These are phyloP conservation scores for Cruciata laevipes DNA, from an alignment of 257 asterid species.

Conservation along the genomic window DNA sequence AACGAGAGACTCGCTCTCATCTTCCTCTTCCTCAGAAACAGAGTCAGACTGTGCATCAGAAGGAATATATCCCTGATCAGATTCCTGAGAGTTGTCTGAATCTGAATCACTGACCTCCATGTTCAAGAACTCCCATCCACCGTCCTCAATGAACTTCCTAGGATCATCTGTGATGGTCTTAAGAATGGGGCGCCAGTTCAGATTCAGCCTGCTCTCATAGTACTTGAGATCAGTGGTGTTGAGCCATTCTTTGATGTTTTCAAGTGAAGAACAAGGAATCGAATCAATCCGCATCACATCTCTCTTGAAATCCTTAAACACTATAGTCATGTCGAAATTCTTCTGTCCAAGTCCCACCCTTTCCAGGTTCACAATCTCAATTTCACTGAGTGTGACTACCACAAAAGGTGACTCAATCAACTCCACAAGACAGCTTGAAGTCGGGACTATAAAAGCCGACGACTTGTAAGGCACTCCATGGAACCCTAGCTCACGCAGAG, in stretches of 20 bases:
- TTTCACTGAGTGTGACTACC: constrained; percentile 53
- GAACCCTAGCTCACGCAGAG: constrained; percentile 66
- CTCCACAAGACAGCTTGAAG: constrained; percentile 70
- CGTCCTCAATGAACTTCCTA: constrained; percentile 51
- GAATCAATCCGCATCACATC: constrained; percentile 66
- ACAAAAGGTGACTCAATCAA: constrained; percentile 61
- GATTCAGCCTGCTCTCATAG: constrained; percentile 82
- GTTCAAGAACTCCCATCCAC: constrained; percentile 85
- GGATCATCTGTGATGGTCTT: constrained; percentile 63
- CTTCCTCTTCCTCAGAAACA: constrained; percentile 57
- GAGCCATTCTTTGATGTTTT: constrained; percentile 72
- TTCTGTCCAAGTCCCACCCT: constrained; percentile 81
- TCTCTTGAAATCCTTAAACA: constrained; percentile 72
- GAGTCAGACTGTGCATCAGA: constrained; percentile 67
- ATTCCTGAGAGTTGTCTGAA: constrained; percentile 52
- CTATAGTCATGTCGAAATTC: constrained; percentile 72
- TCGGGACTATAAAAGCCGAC: constrained; percentile 64
- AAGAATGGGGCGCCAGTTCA: constrained; percentile 64
- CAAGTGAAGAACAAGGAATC: constrained; percentile 55
- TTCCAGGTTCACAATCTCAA: constrained; percentile 69
- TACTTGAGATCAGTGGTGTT: constrained; percentile 71
- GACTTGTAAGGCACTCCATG: constrained; percentile 67
- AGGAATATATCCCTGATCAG: constrained; percentile 66
- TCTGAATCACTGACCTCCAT: constrained; percentile 67
- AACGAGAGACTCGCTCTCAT: constrained; percentile 57